Conservation (phyloP, 768 basidiomycete genomes). For the Termitomyces eurrhizus region DNA sequence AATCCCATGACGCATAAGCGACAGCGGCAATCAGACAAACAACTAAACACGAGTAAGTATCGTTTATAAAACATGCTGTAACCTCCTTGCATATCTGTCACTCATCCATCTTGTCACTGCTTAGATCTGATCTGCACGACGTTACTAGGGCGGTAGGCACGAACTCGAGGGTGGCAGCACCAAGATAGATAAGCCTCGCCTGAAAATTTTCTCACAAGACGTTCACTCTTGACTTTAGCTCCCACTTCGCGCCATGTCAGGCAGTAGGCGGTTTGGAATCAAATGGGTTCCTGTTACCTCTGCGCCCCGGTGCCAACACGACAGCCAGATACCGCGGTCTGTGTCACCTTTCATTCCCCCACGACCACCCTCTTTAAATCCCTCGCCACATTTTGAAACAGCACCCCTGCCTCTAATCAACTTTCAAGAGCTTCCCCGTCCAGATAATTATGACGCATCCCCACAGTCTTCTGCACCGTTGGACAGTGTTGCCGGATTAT, state of each 20-base stretch:
- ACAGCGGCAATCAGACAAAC: no score
- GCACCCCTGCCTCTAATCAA: neutral
- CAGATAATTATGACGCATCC: neutral
- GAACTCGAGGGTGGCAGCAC: neutral
- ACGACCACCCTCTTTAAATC: neutral
- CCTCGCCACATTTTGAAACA: conserved; percentile 1
- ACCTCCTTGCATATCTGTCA: neutral
- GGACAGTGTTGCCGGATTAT: neutral
- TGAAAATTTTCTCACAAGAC: neutral
- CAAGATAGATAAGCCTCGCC: neutral
- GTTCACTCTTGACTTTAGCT: neutral
- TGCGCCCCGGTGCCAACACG: conserved; percentile 2
- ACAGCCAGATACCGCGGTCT: neutral
- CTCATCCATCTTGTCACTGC: neutral
- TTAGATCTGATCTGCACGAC: neutral
- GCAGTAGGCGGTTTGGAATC: no score
- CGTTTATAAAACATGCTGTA: no score
- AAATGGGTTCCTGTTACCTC: neutral
- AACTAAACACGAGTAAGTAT: no score
- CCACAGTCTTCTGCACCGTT: neutral
- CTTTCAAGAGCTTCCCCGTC: neutral
- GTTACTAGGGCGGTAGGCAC: neutral
- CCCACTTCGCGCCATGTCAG: conserved; percentile 4
- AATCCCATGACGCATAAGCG: no score
- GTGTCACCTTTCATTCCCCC: conserved; percentile 14